These are phyloP conservation scores for Ceratobasidium sp. DNA, from an alignment of 1,284 basidiomycete species.

Conservation along the genomic window DNA sequence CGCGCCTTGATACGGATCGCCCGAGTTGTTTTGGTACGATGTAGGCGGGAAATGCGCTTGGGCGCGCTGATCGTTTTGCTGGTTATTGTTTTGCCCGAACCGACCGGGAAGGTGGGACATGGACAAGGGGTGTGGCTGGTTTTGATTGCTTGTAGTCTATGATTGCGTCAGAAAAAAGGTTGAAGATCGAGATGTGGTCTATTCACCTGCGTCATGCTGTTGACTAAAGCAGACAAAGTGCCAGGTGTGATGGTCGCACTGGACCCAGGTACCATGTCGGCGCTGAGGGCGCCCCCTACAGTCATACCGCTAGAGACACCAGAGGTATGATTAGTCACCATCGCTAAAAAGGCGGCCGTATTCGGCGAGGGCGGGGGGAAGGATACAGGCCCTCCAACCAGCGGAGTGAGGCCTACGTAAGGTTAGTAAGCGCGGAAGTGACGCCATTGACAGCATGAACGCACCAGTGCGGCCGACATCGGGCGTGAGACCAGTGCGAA, in stretches of 20 bases:
- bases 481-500: constrained; percentile 76
- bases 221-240: constrained; percentile 81
- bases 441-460: constrained; percentile 6
- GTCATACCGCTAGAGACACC: constrained; percentile 48
- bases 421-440: constrained; percentile 30
- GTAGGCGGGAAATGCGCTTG: constrained; percentile 31
- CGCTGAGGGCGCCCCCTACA: constrained; percentile 68
- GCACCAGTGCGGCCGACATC: constrained; percentile 69
- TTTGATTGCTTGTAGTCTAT: constrained; percentile 49
- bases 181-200: constrained; percentile 42
- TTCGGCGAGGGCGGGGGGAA: constrained; percentile 91
- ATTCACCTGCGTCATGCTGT: constrained; percentile 52
- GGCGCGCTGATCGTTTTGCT: constrained; percentile 51
- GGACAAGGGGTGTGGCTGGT: constrained; percentile 52
- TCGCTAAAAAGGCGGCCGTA: constrained; percentile 92
- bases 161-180: constrained; percentile 14
- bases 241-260: constrained; percentile 90
- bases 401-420: constrained; percentile 77
- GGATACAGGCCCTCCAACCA: constrained; percentile 78
- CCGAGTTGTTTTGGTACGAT: constrained; percentile 39
- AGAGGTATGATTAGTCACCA: constrained; percentile 81
- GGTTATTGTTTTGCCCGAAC: constrained; percentile 51
- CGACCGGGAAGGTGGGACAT: constrained; percentile 49
- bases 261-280: constrained; percentile 68
- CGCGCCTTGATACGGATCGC: constrained; percentile 46